A percentile compares a stretch with the other conserved stretches of the same genome.
phyloP scores from a whole-genome alignment of 129 eudicot genomes.

The Flaveria ramosissima region DNA sequence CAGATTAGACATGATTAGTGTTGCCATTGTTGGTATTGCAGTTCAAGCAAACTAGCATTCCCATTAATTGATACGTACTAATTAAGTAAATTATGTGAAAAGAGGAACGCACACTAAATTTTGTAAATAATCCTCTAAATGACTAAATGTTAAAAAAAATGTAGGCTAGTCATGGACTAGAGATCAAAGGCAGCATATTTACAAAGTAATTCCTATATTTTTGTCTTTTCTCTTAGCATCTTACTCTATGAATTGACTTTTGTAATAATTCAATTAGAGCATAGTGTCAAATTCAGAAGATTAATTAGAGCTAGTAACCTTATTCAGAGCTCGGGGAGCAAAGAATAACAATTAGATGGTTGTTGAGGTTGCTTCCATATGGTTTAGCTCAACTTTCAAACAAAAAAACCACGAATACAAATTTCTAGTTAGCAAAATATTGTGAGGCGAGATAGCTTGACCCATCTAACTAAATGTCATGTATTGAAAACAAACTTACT shows the following conservation, averaged over 20 bases:
- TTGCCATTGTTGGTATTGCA: not conserved
- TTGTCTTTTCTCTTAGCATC: not conserved
- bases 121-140: not conserved
- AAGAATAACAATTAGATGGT: not conserved
- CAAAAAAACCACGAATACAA: not conserved
- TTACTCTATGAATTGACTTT: not conserved
- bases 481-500: conserved; percentile 44
- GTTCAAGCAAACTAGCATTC: not conserved
- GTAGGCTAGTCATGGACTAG: not conserved
- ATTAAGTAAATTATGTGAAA: not conserved
- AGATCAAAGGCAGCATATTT: not conserved
- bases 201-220: not conserved
- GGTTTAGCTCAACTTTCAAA: not conserved
- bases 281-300: not conserved
- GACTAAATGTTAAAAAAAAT: not conserved
- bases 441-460: not conserved
- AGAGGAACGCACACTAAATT: not conserved
- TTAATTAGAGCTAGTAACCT: not conserved
- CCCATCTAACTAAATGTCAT: not conserved
- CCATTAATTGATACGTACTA: not conserved
- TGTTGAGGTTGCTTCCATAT: not conserved
- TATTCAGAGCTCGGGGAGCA: conserved; percentile 1
- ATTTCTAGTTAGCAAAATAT: not conserved
- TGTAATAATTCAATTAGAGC: not conserved
- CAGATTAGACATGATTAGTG: not conserved